phyloP scores from a whole-genome alignment of 192 early-diverging fungal genomes.

The Linnemannia exigua region DNA sequence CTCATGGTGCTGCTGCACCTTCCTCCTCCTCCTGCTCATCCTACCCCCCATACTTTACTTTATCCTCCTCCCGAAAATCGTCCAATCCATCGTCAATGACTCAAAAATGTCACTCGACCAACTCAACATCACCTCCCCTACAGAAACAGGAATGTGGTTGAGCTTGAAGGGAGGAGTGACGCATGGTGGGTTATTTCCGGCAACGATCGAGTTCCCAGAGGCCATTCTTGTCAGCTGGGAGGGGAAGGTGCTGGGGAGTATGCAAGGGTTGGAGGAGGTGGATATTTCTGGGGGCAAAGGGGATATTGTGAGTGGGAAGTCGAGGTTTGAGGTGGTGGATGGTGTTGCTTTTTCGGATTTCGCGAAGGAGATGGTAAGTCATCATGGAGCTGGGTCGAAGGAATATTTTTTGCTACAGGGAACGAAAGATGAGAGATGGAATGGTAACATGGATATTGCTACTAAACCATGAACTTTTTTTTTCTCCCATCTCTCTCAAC shows the following conservation, averaged over 20 bases:
- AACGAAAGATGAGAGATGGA: not conserved
- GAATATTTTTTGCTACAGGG: too few species aligned
- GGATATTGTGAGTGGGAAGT: not conserved
- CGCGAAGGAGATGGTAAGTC: slow-evolving; percentile 51
- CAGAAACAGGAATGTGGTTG: slow-evolving; percentile 40
- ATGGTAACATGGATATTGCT: not conserved
- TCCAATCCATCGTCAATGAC: slow-evolving; percentile 55
- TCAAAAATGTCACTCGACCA: slow-evolving; percentile 34
- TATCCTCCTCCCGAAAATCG: slow-evolving; percentile 60
- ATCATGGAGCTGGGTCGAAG: not conserved
- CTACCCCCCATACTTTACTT: slow-evolving; percentile 53
- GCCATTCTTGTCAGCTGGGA: slow-evolving; percentile 35
- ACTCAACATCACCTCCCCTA: slow-evolving; percentile 39
- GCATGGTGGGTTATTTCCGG: slow-evolving; percentile 59
- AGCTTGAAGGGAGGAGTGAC: slow-evolving; percentile 30
- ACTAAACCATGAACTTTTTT: not conserved
- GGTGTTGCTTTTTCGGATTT: slow-evolving; percentile 9
- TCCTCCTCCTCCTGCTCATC: slow-evolving; percentile 42
- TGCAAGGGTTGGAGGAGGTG: not conserved
- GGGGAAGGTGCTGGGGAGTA: slow-evolving; percentile 12
- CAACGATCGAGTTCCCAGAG: slow-evolving; percentile 52
- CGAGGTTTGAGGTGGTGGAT: slow-evolving; percentile 10
- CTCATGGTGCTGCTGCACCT: slow-evolving; percentile 22
- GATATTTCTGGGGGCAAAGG: slow-evolving; percentile 4
- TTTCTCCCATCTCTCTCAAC: not conserved